Conservation (phyloP, 495 filamentous ascomycete species). For the Echria macrotheca region DNA sequence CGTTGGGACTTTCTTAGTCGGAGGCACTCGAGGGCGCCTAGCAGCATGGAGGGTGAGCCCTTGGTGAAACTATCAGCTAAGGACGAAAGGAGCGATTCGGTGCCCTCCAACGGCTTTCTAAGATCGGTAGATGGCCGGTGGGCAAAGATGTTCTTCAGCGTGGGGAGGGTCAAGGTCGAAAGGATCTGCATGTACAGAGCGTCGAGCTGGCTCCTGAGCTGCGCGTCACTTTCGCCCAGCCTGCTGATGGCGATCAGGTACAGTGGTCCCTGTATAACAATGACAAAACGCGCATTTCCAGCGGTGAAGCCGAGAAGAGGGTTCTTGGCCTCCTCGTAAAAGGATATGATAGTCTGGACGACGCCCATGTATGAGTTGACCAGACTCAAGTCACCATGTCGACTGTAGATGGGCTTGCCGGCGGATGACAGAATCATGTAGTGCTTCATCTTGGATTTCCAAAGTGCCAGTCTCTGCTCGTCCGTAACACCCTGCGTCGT, state of each 20-base stretch:
- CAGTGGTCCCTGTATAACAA: constrained; percentile 75
- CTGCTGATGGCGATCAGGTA: constrained; percentile 91
- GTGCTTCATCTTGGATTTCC: constrained; percentile 90
- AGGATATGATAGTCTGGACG: constrained; percentile 95
- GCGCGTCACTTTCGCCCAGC: constrained; percentile 81
- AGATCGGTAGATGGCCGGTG: constrained; percentile 88
- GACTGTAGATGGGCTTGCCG: constrained; percentile 96
- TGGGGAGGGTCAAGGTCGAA: constrained; percentile 87
- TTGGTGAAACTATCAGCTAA: constrained; percentile 91
- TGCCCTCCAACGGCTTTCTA: constrained; percentile 86
- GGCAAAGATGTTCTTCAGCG: constrained; percentile 81
- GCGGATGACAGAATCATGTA: constrained; percentile 94
- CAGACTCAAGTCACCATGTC: constrained; percentile 83
- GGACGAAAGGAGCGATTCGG: constrained; percentile 84
- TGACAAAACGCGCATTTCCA: constrained; percentile 75
- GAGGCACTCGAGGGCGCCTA: constrained; percentile 88
- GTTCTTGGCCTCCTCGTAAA: constrained; percentile 77
- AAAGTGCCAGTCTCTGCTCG: constrained; percentile 63
- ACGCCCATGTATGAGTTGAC: constrained; percentile 94
- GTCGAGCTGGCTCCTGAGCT: constrained; percentile 83
- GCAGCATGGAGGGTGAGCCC: constrained; percentile 80
- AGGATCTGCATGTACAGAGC: constrained; percentile 97
- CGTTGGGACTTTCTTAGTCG: constrained; percentile 82
- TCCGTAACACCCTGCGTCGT: constrained; percentile 49
- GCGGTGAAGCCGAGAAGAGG: constrained; percentile 76